Base-by-base conservation (phyloP, 768 basidiomycete genomes). In the Lactarius hengduanensis region DNA sequence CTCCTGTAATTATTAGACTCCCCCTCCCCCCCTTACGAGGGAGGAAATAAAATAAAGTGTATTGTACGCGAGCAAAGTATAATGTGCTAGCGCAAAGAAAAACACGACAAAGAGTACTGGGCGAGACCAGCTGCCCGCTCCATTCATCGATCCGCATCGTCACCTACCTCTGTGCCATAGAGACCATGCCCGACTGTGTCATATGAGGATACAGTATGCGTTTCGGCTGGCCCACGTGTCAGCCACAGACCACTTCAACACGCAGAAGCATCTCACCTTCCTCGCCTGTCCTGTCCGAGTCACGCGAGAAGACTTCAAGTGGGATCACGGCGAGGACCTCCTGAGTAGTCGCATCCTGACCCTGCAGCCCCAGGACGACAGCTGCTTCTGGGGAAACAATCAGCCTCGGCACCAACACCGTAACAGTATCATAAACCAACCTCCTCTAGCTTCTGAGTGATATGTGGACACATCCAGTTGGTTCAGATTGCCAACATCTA, bases 381-480 rank as follows among this genome's bases (percentile, higher is more conserved):
- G 30, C 36, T 4, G n/a, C 41, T 18, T 41, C 63, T 64, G 36
- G 54, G 16, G 38, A n/a, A 0, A 9, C 13, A 11, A 32, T 64
- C 28, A 58, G 30, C 2, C 8, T 22, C 1, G 13, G 0, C 8
- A n/a, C 1, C 2, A 3, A 10, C 16, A 20, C 8, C 16, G 7
- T n/a, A 20, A 41, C 16, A 54, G 18, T 1, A 63, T 28, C 1
- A 57, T 40, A 50, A 7, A 11, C 63, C 9, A 3, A 63, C 63
- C 41, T 5, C 36, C 45, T 2, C 22, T 58, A 28, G 16, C 7
- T 57, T 22, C 41, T 20, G 6, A 16, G 0, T 15, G 4, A 13
- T 15, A 63, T 5, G 26, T 40, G 4, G 57, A 20, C 63, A 63
- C 30, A 2, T 63, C 63, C 34, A 64, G 36, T 28, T 5, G 16